Base-by-base conservation (phyloP, 2,329 filamentous ascomycete species). In the Colletotrichum liriopes region DNA sequence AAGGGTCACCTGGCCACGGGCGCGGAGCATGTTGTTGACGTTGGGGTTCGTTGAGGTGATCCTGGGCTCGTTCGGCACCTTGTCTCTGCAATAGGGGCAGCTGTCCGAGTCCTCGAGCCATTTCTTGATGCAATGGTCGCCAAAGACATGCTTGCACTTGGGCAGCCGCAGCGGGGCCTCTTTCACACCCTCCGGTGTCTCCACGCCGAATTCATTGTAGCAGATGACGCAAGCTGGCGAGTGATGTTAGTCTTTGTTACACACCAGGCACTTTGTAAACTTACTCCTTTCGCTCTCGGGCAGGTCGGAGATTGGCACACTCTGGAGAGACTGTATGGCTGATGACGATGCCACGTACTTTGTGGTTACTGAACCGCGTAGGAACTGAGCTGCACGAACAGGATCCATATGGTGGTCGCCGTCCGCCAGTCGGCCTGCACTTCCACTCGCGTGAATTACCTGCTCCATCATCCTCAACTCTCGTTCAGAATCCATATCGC, bases 71-170 rank as follows among this genome's bases (percentile, higher is more conserved):
- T 88, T 87, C 3, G 85, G 88, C 32, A 92, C 82, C 75, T 90
- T 90, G 73, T 90, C 86, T 35, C 90, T 87, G 78, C 90, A 92
- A 76, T 92, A 92, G 0, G 90, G 90, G 74, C 90, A 92, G 66
- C 84, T 90, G 75, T 90, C 86, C 1, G 88, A 88, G 56, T 91
- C 88, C 64, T 89, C 84, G 52, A 92, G 86, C 90, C 90, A 92
- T 75, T 89, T 91, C 78, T 88, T 90, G 74, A 92, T 90, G 78
- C 90, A 92, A 75, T 87, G 84, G 67, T 91, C 86, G 23, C 90
- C 90, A 78, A 92, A 92, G 8, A 92, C 79, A 75, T 92, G 90
- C 74, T 88, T 89, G 82, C 90, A 92, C 74, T 85, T 87, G 2
- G 90, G 90, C 23, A 92, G 79, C 26, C 88, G 87, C 20, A 92